Evolutionary conservation across 1,284 basidiomycete species (phyloP).

Genomic region (Moesziomyces parantarcticus): DNA sequence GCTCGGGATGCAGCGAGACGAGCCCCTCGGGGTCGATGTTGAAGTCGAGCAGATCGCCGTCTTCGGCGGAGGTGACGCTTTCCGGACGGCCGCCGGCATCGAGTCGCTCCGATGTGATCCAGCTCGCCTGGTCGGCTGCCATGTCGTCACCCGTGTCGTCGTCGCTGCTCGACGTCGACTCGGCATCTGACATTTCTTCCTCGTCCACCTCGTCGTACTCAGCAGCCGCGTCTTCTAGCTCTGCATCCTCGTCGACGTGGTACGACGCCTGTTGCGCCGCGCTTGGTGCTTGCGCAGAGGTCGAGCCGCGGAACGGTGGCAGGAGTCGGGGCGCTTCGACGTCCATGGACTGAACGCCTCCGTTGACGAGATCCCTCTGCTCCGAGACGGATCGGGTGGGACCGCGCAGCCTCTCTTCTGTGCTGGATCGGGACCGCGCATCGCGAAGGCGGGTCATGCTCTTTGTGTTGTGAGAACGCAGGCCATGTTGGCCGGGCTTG

Average conservation of each 20-base stretch:
- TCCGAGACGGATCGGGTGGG: conserved; percentile 28
- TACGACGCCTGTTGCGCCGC: conserved; percentile 4
- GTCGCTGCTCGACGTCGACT: conserved; percentile 43
- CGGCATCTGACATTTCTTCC: conserved; percentile 45
- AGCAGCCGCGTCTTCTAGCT: conserved; percentile 21
- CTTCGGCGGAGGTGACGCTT: conserved; percentile 52
- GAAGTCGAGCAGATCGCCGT: conserved; percentile 49
- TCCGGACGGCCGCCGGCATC: conserved; percentile 32
- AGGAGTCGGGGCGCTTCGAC: conserved; percentile 37
- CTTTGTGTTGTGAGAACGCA: conserved; percentile 35
- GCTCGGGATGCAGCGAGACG: conserved; percentile 61
- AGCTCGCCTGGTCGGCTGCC: conserved; percentile 21
- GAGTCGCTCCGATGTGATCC: conserved; percentile 43
- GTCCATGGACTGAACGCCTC: conserved; percentile 39
- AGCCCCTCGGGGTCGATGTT: conserved; percentile 64
- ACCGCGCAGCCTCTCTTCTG: conserved; percentile 23
- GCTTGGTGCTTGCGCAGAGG: conserved; percentile 5
- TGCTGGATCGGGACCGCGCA: conserved; percentile 32
- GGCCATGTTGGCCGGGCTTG: conserved; percentile 35
- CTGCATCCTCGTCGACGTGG: conserved; percentile 18
- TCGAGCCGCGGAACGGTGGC: conserved; percentile 32
- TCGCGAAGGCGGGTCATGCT: conserved; percentile 43
- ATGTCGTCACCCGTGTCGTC: conserved; percentile 33
- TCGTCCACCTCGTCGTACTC: conserved; percentile 23
- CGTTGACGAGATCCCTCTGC: conserved; percentile 22